Conservation (phyloP, 2,329 filamentous ascomycete genomes). For the Aspergillus arachidicola region DNA sequence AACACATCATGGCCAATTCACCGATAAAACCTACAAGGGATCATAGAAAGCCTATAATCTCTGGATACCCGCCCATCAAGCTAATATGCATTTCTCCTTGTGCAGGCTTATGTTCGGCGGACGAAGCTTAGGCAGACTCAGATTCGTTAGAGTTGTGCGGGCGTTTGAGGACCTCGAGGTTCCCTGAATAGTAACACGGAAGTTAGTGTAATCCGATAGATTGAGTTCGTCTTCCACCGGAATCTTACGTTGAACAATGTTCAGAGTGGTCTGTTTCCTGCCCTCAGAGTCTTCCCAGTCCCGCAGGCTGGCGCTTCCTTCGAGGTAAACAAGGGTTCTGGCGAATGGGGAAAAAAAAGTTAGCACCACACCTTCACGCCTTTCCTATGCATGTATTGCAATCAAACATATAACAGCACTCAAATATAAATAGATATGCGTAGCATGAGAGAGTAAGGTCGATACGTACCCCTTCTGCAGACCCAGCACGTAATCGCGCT, state of each 20-base stretch:
- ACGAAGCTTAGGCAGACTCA: constrained; percentile 15
- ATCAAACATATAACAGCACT: background rate
- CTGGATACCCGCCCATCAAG: background rate
- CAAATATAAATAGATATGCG: background rate
- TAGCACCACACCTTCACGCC: constrained; percentile 9
- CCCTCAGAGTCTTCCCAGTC: constrained; percentile 71
- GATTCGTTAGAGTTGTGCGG: constrained; percentile 18
- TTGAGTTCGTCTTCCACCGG: background rate
- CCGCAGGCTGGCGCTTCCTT: constrained; percentile 75
- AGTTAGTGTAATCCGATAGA: constrained; percentile 1
- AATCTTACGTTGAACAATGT: constrained; percentile 75
- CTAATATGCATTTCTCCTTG: background rate
- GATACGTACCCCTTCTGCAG: constrained; percentile 83
- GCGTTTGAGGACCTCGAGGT: constrained; percentile 39
- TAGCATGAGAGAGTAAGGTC: background rate
- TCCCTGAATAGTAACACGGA: constrained; percentile 23
- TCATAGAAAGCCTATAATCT: background rate
- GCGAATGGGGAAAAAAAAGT: constrained; percentile 12
- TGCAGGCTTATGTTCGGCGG: background rate
- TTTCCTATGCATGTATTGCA: background rate
- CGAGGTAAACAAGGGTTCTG: constrained; percentile 78
- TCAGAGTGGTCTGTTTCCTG: constrained; percentile 64
- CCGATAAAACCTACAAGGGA: constrained; percentile 1
- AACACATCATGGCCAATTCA: constrained; percentile 1
- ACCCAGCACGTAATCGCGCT: constrained; percentile 70